Evolutionary conservation across 768 basidiomycete genomes (phyloP).

Genomic region (Russula emetica): DNA sequence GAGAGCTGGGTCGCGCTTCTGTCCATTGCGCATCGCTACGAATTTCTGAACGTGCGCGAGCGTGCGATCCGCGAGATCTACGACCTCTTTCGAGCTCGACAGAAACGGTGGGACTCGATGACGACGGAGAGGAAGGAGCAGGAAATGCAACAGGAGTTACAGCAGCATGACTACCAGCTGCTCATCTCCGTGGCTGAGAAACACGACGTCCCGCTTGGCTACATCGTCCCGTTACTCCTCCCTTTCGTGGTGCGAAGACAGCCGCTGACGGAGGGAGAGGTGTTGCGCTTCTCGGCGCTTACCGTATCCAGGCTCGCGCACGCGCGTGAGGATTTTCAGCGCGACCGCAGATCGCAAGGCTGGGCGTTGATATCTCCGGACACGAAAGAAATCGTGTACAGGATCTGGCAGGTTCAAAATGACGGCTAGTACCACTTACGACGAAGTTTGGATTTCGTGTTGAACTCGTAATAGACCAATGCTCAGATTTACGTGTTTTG

Average conservation of each 20-base stretch:
- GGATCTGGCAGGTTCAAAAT: no score
- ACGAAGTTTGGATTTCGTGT: no score
- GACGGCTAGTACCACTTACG: no score
- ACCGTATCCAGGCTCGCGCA: slow-evolving; percentile 17
- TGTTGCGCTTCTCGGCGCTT: slow-evolving; percentile 9
- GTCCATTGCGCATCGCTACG: slow-evolving; percentile 19
- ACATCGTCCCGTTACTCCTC: slow-evolving; percentile 9
- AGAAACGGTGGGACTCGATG: neutral
- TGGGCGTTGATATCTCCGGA: no score
- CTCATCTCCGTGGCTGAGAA: slow-evolving; percentile 17
- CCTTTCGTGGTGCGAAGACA: slow-evolving; percentile 1
- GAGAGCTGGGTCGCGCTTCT: no score
- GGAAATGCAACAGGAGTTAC: neutral
- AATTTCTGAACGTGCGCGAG: slow-evolving; percentile 14
- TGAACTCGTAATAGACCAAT: no score
- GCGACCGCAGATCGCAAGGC: no score
- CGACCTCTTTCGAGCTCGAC: neutral
- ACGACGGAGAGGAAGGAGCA: neutral
- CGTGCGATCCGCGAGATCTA: slow-evolving; percentile 20
- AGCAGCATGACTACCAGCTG: slow-evolving; percentile 2
- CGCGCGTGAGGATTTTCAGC: no score
- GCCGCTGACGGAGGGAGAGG: slow-evolving; percentile 14
- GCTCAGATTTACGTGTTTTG: no score
- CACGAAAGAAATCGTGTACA: no score
- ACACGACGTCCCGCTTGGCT: slow-evolving; percentile 5